Evolutionary conservation across 805 yeast genomes (phyloP), one percentile per base, ranked within the genome.

Genomic region (Sungouiozyma intestinalis): DNA sequence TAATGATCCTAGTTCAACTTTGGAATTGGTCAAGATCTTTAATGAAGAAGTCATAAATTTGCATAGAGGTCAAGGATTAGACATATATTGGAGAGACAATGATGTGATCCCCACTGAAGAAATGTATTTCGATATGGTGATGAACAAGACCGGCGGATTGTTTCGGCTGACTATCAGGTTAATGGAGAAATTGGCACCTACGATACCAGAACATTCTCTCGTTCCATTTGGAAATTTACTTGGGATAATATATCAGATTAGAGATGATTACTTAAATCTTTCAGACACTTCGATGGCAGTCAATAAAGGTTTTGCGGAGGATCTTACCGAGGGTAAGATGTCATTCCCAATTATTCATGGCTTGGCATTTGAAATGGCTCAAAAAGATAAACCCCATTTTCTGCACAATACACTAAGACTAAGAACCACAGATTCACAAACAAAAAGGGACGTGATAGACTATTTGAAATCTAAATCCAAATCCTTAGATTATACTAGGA

Each of bases 21-120:
- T 49, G 39, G 67, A 60, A 14, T 62, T 66, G 3, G 48, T 59
- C 52, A 56, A 57, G 16, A 69, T 79, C 1, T 71, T 79, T 45
- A 68, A 76, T 45, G 83, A 83, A 40, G 96, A 88, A 52, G 68
- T 88, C 76, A 59, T 84, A 40, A 79, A 82, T 53, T 63, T 88
- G 44, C 97, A 88, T 57, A 70, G 82, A 38, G 97, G 97, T 4
- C 97, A 88, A 65, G 94, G 95, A 0, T 62, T 82, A 45, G 97
- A 88, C 52, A 70, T 88, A 16, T 81, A 79, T 59, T 88, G 97
- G 96, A 68, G 97, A 47, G 95, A 86, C 43, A 39, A 38, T 15
- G 38, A 31, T 14, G 44, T 50, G 14, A 69, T 81, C 38, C 92
- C 92, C 0, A 65, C 67, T 3, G 81, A 78, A 45, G 57, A 61